A percentile compares a stretch with the other conserved stretches of the same genome.
Conservation (phyloP, 331 rosid genomes). For the Malus hybrid region DNA sequence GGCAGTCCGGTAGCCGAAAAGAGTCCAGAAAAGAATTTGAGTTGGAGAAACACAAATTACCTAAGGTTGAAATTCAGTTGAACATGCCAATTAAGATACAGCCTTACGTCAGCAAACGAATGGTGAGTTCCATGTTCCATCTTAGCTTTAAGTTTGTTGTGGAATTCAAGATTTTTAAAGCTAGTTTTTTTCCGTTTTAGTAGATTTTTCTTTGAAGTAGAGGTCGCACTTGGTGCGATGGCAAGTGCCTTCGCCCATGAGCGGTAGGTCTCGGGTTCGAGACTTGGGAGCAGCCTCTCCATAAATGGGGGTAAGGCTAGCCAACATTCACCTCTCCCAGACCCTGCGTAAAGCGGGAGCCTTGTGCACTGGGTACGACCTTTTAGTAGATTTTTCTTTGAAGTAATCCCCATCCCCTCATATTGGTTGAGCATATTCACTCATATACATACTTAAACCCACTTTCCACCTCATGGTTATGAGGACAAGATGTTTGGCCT, state of each 20-base stretch:
- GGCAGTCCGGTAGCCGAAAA: constrained; percentile 96
- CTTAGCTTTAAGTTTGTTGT: neutral
- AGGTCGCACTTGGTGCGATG: too few species aligned
- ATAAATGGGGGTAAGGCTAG: too few species aligned
- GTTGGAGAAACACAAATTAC: constrained; percentile 54
- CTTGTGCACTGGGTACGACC: too few species aligned
- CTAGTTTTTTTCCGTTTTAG: neutral
- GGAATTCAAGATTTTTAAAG: constrained; percentile 6
- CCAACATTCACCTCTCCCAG: too few species aligned
- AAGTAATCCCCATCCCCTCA: neutral
- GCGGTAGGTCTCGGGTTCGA: too few species aligned
- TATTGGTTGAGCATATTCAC: neutral
- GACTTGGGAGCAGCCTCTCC: too few species aligned
- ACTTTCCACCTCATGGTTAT: neutral
- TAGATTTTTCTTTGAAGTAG: too few species aligned
- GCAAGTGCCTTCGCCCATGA: too few species aligned
- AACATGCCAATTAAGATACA: constrained; percentile 52
- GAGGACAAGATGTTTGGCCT: neutral
- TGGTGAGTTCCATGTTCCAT: constrained; percentile 46
- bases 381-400: neutral
- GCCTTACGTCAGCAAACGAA: constrained; percentile 84
- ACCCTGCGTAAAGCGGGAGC: too few species aligned
- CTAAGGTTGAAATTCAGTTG: constrained; percentile 41
- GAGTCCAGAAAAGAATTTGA: constrained; percentile 84
- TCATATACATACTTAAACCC: neutral